Evolutionary conservation across 2,329 filamentous ascomycete species (phyloP).

Genomic region (Aspergillus persii): DNA sequence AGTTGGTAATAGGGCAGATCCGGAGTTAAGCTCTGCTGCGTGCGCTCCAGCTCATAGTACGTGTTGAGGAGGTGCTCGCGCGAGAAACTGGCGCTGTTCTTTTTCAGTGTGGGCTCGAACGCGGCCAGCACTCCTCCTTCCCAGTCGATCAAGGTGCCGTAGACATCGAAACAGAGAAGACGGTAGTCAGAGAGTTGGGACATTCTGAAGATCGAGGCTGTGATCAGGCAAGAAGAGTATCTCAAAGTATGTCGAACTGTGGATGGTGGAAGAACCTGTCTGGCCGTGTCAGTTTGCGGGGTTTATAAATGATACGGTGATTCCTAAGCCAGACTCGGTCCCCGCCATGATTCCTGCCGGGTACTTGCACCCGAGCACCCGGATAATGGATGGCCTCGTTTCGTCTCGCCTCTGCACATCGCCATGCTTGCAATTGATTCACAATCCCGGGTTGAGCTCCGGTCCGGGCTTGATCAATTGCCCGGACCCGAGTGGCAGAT

Average conservation of each 20-base stretch:
- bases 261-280: not conserved
- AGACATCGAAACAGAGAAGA: slow-evolving; percentile 72
- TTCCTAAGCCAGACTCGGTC: too few relatives aligned
- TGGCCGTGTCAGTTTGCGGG: not conserved
- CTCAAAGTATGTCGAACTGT: not conserved
- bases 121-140: slow-evolving; percentile 61
- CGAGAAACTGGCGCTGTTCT: slow-evolving; percentile 39
- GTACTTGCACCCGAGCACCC: not conserved
- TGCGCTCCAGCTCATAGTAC: slow-evolving; percentile 37
- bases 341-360: not conserved
- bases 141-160: slow-evolving; percentile 78
- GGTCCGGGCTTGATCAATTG: too few relatives aligned
- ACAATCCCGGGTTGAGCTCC: too few relatives aligned
- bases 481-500: too few relatives aligned
- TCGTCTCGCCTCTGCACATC: not conserved
- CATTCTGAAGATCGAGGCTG: slow-evolving; percentile 6
- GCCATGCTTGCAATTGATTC: not conserved
- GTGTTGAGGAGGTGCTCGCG: slow-evolving; percentile 22
- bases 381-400: not conserved
- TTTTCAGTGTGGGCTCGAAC: slow-evolving; percentile 46
- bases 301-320: not conserved
- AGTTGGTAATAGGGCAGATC: slow-evolving; percentile 60
- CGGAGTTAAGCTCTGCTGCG: slow-evolving; percentile 56
- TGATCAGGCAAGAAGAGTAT: too few relatives aligned
- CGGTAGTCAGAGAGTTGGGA: slow-evolving; percentile 39